Conservation (phyloP, 768 basidiomycete species). For the Tylopilus felleus region DNA sequence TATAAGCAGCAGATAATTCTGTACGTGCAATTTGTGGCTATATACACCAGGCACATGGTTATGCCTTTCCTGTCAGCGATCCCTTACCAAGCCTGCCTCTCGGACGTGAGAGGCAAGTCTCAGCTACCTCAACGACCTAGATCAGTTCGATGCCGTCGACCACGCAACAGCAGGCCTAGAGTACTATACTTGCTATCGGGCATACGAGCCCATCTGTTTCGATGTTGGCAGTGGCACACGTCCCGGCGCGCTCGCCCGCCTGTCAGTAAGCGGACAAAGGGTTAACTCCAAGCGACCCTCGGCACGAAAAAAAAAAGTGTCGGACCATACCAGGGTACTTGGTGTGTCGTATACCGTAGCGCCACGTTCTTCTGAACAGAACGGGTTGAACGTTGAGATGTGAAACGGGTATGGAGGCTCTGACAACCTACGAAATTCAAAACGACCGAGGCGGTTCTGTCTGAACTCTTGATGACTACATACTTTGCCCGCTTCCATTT, state of each 20-base stretch:
- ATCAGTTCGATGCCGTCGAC: conserved; percentile 13
- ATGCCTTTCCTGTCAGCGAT: conserved; percentile 12
- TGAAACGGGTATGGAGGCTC: conserved; percentile 28
- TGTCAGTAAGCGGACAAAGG: conserved; percentile 18
- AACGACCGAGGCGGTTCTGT: conserved; percentile 13
- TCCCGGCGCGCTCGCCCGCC: conserved; percentile 1
- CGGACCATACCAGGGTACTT: background rate
- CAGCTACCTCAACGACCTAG: background rate
- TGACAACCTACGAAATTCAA: conserved; percentile 14
- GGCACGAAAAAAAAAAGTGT: background rate
- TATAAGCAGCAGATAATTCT: conserved; percentile 1
- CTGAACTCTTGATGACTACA: conserved; percentile 6
- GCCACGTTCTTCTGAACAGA: conserved; percentile 15
- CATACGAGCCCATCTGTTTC: conserved; percentile 1
- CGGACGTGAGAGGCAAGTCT: conserved; percentile 13
- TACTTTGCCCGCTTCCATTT: conserved; percentile 24
- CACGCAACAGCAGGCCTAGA: background rate
- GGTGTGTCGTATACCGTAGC: conserved; percentile 3
- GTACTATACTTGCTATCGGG: conserved; percentile 19
- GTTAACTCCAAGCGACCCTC: conserved; percentile 9
- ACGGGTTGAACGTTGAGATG: conserved; percentile 18
- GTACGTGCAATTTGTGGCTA: conserved; percentile 7
- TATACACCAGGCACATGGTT: conserved; percentile 14
- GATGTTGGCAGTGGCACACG: conserved; percentile 6
- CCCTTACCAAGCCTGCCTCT: background rate